A percentile compares a stretch with the other conserved stretches of the same genome.
Conservation (phyloP, 2,329 filamentous ascomycete species). For the Colletotrichum sp. region DNA sequence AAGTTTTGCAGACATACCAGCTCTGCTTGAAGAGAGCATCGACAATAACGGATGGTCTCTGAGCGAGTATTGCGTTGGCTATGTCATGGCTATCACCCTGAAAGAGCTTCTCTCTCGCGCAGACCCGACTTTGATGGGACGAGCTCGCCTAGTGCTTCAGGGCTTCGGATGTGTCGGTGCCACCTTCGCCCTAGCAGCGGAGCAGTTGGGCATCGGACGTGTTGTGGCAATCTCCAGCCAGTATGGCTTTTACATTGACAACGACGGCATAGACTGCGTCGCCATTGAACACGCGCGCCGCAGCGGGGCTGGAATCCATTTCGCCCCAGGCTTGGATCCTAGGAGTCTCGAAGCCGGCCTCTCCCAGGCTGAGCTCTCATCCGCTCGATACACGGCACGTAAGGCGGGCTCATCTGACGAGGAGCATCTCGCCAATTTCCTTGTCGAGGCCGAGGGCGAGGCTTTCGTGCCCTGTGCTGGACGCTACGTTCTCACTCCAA, state of each 20-base stretch:
- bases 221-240: background rate
- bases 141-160: background rate
- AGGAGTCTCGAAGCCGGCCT: background rate
- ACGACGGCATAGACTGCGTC: background rate
- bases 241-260: background rate
- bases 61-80: background rate
- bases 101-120: background rate
- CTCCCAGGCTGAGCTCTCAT: background rate
- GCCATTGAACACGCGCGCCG: background rate
- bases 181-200: background rate
- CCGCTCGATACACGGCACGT: background rate
- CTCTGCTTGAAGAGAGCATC: background rate
- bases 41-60: background rate
- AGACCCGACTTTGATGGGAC: background rate
- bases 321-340: background rate
- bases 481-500: background rate
- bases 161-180: background rate
- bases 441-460: background rate
- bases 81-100: background rate
- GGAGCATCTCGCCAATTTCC: background rate
- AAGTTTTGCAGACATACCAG: background rate
- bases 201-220: background rate
- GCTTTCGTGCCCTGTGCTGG: background rate
- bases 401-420: background rate
- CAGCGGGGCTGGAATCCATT: background rate